Conservation (phyloP, 805 yeast genomes). For the Wickerhamiella cacticola region DNA sequence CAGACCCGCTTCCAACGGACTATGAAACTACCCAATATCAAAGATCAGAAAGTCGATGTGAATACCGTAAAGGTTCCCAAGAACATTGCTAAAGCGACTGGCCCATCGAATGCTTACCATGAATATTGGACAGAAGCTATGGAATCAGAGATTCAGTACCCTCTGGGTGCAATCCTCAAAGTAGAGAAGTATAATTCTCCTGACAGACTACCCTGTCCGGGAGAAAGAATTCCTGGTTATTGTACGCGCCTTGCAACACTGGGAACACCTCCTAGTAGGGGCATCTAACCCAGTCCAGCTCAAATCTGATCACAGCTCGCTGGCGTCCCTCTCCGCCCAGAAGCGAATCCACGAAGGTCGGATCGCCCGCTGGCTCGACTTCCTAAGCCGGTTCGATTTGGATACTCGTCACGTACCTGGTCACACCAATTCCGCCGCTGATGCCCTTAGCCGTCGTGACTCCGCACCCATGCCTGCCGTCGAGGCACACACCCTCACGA, state of each 20-base stretch:
- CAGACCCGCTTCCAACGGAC: not conserved
- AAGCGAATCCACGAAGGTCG: not conserved
- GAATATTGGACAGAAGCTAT: not conserved
- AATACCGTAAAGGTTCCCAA: not conserved
- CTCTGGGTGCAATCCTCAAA: too few species aligned
- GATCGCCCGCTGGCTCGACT: not conserved
- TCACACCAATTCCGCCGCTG: slow-evolving; percentile 2
- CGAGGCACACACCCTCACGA: not conserved
- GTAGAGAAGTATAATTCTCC: too few species aligned
- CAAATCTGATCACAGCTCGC: slow-evolving; percentile 2
- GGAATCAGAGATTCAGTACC: not conserved
- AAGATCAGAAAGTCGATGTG: not conserved
- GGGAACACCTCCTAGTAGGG: not conserved
- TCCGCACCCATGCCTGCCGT: not conserved
- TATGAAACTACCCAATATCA: not conserved
- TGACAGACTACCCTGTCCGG: slow-evolving; percentile 6
- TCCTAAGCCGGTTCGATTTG: not conserved
- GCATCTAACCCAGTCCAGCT: not conserved
- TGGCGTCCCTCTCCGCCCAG: not conserved
- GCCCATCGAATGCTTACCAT: not conserved
- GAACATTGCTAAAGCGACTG: not conserved
- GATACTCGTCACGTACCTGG: not conserved
- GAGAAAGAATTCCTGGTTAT: not conserved
- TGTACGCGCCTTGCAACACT: not conserved
- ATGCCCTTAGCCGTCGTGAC: not conserved